phyloP scores from a whole-genome alignment of 2,329 filamentous ascomycete species.

The Sarocladium strictum region DNA sequence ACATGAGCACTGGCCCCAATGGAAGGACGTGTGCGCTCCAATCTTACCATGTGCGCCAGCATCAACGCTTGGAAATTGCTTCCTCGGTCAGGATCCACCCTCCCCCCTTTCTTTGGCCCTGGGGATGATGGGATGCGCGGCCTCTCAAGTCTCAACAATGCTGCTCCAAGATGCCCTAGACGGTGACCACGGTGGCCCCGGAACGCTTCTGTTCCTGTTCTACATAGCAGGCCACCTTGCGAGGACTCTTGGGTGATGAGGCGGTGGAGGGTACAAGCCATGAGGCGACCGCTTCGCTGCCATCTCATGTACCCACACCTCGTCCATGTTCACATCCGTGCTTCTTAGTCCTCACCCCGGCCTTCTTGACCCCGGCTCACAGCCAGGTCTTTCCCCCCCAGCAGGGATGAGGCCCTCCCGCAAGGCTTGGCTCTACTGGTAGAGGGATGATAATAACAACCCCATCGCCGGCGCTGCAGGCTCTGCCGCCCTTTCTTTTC shows the following conservation, averaged over 20 bases:
- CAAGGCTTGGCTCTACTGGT: conserved; percentile 6
- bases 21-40: neutral
- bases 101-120: conserved; percentile 19
- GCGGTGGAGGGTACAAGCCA: neutral
- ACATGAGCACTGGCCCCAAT: neutral
- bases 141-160: neutral
- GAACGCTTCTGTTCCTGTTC: neutral
- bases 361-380: conserved; percentile 7
- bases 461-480: conserved; percentile 28
- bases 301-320: neutral
- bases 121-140: neutral
- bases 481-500: conserved; percentile 27
- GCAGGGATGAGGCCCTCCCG: conserved; percentile 4
- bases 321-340: conserved; percentile 1
- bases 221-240: neutral
- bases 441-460: conserved; percentile 34
- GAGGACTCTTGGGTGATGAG: neutral
- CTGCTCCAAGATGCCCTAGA: neutral
- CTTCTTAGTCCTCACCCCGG: conserved; percentile 3
- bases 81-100: conserved; percentile 18
- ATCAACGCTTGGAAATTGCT: conserved; percentile 19
- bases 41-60: conserved; percentile 10
- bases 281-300: neutral
- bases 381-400: conserved; percentile 1
- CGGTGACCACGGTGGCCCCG: conserved; percentile 11